Evolutionary conservation across 2,329 filamentous ascomycete species (phyloP), one percentile per base, ranked within the genome.

Genomic region (Metarhizium guizhouense): DNA sequence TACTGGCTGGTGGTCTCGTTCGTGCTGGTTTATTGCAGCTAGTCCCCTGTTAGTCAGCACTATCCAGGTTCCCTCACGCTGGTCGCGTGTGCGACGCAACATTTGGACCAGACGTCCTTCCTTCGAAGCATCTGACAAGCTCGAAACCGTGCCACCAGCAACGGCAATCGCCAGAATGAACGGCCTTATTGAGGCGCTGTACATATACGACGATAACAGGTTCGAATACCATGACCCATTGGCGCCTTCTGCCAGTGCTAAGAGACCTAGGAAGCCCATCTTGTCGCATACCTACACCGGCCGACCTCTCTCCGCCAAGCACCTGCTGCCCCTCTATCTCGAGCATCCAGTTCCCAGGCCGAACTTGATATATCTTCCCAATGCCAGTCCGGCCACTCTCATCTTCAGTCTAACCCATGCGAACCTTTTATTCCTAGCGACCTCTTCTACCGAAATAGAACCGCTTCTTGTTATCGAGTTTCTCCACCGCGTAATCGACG

Each of bases 161-260:
- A 47, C 18, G 32, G 53, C 52, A 56, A 63, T 60, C 59, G 59
- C 67, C 70, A 85, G 72, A 70, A 93, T 92, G 88, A 89, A 82
- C 76, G 85, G 90, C 75, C 84, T 88, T 68, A 88, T 99, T 68
- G 93, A 97, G 78, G 94, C 93, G 69, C 80, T 99, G 67, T 93
- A 97, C 77, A 91, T 99, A 70, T 96, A 88, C 73, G 92, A 97
- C 82, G 92, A 96, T 77, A 85, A 92, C 74, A 90, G 92, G 92
- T 95, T 76, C 67, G 81, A 53, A 18, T 52, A 18, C 16, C 40
- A 13, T 48, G 20, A n/a, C 40, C 14, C 4, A 11, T 18, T 25
- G 38, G 29, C 58, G 56, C 54, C 16, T 30, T 47, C 40, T 36
- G 51, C 42, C 52, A 25, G 13, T 50, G 63, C 68, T 71, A 56